Base-by-base conservation (phyloP, 192 early-diverging fungal genomes). In the Blastocladiella britannica region DNA sequence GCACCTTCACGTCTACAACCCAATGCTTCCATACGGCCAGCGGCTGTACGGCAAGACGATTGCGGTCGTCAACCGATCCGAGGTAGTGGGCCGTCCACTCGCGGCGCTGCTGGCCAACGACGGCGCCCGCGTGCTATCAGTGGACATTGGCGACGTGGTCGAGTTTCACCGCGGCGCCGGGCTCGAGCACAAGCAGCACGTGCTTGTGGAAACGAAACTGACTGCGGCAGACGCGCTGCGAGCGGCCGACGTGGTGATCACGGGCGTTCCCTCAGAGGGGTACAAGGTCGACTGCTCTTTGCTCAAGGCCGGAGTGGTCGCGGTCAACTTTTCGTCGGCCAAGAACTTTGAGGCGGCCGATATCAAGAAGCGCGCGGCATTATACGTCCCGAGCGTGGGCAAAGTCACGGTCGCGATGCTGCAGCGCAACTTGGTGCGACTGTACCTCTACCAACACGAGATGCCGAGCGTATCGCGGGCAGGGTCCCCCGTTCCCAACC, bases 321-420 rank as follows among this genome's bases (percentile, higher is more conserved):
- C 89, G 1, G 85, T 99, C 65, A 98, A 99, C 77, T 96, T 99
- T 70, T 89, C 90, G 22, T 86, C 86, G n/a, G 81, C 78, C 59
- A 83, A 86, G 59, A 99, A 99, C 71, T 95, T 95, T 71, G 82
- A 88, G 61, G 55, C 59, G 26, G 88, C 91, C 23, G 86, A 88
- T 52, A 79, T 97, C 60, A 87, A 87, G 67, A 79, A 86, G n/a
- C 82, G 84, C 55, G 89, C 95, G 29, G 83, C 86, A 25, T 91
- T 99, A 65, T 99, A 84, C 67, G 91, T 99, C 54, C 90, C 90
- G 0, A 81, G 84, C 4, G 88, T 99, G 9, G 95, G 95, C 51
- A 96, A 99, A 67, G 95, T 96, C 55, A 99, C 95, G 3, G 89
- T 99, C 18, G 86, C 90, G 15, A 99, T 99, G 95, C 74, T 99